Conservation (phyloP, 805 yeast genomes). For the Saccharomycopsis fibuligera region DNA sequence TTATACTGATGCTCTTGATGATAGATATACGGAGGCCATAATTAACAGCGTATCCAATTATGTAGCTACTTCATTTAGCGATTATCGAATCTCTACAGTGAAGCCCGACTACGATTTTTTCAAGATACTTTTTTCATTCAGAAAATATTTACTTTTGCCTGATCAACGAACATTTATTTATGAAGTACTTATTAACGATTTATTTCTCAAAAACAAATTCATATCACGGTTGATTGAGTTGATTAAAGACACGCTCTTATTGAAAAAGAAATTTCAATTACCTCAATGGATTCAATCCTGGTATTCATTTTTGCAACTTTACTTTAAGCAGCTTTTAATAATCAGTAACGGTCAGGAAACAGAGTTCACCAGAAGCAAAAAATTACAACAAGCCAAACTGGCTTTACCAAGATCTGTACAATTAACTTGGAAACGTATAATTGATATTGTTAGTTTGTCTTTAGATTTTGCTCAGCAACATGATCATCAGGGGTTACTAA, state of each 20-base stretch:
- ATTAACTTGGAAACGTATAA: no score
- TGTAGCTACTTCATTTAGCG: no score
- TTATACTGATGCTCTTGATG: no score
- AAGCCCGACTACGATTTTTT: no score
- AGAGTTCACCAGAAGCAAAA: not conserved
- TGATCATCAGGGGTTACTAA: not conserved
- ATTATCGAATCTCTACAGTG: no score
- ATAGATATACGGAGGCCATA: no score
- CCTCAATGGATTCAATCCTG: constrained; percentile 7
- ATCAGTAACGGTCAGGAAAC: not conserved
- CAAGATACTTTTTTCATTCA: no score
- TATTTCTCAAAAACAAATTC: constrained; percentile 7
- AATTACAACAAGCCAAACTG: not conserved
- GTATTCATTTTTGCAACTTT: not conserved
- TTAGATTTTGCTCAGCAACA: not conserved
- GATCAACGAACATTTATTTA: no score
- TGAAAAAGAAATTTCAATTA: not conserved
- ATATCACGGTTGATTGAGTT: not conserved
- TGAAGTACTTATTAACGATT: constrained; percentile 1
- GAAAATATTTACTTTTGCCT: no score
- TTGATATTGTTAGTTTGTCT: not conserved
- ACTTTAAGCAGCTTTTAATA: no score
- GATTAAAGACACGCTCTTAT: not conserved
- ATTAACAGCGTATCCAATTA: no score
- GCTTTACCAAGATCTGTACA: not conserved